Conservation (phyloP, 73 alveolate genomes). For the Tetrahymena borealis region DNA sequence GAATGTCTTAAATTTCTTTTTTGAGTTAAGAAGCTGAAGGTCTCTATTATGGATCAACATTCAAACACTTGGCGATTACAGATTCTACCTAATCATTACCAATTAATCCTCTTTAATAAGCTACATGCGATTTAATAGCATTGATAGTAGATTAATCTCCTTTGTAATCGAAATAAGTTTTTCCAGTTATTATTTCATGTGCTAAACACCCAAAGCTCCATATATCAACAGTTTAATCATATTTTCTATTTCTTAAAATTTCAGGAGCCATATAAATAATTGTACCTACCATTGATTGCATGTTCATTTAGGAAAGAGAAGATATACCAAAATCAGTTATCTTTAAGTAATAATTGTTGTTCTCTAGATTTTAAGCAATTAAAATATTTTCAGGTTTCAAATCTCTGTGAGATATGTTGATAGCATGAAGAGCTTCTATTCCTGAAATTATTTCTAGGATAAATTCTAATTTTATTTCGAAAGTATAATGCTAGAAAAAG, state of each 20-base stretch:
- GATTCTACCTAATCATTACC: background rate
- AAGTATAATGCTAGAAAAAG: background rate
- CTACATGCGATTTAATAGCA: background rate
- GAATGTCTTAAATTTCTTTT: no score
- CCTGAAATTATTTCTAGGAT: background rate
- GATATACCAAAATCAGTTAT: conserved; percentile 9
- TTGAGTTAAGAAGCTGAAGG: background rate
- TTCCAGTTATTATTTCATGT: background rate
- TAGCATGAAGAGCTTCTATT: background rate
- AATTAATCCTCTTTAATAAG: background rate
- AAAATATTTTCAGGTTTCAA: conserved; percentile 2
- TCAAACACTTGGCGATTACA: background rate
- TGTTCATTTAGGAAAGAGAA: background rate
- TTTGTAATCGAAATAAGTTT: background rate
- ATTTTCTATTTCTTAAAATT: background rate
- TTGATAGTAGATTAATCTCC: background rate
- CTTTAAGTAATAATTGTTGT: background rate
- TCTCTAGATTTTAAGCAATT: background rate
- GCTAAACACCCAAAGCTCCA: conserved; percentile 9
- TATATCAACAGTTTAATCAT: conserved; percentile 7
- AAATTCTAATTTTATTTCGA: background rate
- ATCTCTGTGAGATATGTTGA: background rate
- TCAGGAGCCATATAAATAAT: conserved; percentile 23
- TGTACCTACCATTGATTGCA: conserved; percentile 2
- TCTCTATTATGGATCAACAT: background rate